phyloP scores from a whole-genome alignment of 129 eudicot genomes.

The Sambucus nigra region DNA sequence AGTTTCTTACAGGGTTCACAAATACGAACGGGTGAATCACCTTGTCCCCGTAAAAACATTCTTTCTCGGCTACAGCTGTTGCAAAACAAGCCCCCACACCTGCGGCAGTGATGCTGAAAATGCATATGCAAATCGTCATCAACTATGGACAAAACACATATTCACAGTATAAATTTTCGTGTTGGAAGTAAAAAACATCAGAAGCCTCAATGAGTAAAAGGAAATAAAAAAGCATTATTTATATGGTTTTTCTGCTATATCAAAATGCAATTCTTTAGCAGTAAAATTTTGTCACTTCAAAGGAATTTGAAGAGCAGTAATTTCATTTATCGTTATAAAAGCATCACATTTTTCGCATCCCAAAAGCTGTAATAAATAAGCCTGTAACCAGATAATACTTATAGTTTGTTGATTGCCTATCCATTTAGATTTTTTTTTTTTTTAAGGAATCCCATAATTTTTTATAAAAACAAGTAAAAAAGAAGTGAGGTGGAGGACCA shows the following conservation, averaged over 20 bases:
- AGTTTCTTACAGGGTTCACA: constrained; percentile 91
- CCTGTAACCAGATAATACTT: too few species aligned
- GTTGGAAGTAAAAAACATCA: not conserved
- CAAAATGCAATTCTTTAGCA: not conserved
- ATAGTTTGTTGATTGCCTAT: too few species aligned
- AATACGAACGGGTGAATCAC: constrained; percentile 86
- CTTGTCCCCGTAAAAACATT: constrained; percentile 89
- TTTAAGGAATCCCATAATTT: too few species aligned
- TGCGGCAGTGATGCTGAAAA: constrained; percentile 90
- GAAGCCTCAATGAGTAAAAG: not conserved
- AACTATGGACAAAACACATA: too few species aligned
- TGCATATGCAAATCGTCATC: not conserved
- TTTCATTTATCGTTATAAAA: too few species aligned
- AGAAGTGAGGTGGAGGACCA: too few species aligned
- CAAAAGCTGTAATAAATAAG: too few species aligned
- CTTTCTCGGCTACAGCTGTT: constrained; percentile 67
- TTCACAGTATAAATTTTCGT: not conserved
- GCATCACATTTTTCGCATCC: too few species aligned
- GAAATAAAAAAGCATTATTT: not conserved
- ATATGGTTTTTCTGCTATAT: not conserved
- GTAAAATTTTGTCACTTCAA: not conserved
- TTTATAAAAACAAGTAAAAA: too few species aligned
- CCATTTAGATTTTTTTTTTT: too few species aligned
- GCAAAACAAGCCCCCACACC: constrained; percentile 91
- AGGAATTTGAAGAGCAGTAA: not conserved